Evolutionary conservation across 257 asterid species (phyloP), one percentile per base, ranked within the genome.

Genomic region (Capsicum rhomboideum): DNA sequence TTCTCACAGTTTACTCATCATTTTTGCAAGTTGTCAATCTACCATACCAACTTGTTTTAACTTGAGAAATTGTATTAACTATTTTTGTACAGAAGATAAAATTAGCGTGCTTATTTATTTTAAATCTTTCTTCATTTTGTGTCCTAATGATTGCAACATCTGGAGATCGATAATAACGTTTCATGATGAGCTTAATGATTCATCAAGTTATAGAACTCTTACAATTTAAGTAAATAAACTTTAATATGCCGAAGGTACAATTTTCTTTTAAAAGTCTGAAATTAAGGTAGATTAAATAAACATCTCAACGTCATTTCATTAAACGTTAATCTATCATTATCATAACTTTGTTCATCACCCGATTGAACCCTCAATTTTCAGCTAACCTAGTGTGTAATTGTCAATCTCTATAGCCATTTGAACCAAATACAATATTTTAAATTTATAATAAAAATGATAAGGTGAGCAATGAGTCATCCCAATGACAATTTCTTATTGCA

Each of bases 251-350:
- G 26, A 49, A 26, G 44, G 37, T 26, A 75, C 61, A 75, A 50
- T 49, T 75, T 49, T 75, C 61, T 50, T 29, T 75, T 13, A 75
- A 10, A 75, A 75, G 81, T 26, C 26, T 23, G 10, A 49, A 50
- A 26, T 26, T 75, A 49, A 75, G 63, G 81, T 75, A 26, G 81
- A 63, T 53, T 75, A 75, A 75, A 50, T 26, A 4, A 63, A 75
- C 5, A 50, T 75, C 13, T 75, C 81, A 50, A 75, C 44, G 42
- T 80, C 75, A 80, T 80, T 23, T 59, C 61, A 80, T n/a, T 4
- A 59, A 80, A 49, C 59, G 59, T 80, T 80, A 80, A 80, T 56
- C 75, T 42, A 59, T 80, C 83, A 59, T 80, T 59, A 59, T 82
- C 84, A 46, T 2, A 46, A 28, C 28, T 21, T 17, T 17, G 82